These are phyloP conservation scores for Phaeodactylum tricornutum DNA, from an alignment of 108 stramenopile species.

Conservation along the genomic window DNA sequence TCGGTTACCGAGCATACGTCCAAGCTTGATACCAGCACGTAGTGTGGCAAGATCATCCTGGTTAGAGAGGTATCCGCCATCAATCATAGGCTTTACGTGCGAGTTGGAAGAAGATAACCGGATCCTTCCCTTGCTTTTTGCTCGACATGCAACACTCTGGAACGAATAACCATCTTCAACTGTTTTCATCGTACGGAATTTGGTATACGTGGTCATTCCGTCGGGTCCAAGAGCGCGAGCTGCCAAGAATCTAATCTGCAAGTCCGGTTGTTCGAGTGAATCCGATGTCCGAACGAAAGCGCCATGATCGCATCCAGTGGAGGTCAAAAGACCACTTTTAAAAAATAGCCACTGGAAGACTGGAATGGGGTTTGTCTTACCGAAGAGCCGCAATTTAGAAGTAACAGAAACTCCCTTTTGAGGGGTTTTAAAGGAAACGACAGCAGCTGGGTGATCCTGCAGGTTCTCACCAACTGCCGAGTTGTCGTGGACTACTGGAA, in stretches of 20 bases:
- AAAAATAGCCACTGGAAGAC: constrained; percentile 25
- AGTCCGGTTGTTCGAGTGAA: constrained; percentile 19
- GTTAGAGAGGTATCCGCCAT: constrained; percentile 22
- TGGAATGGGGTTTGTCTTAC: constrained; percentile 23
- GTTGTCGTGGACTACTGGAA: constrained; percentile 17
- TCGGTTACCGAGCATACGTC: constrained; percentile 16
- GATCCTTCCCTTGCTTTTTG: constrained; percentile 18
- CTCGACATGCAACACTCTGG: constrained; percentile 23
- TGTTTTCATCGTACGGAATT: constrained; percentile 8
- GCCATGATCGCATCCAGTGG: constrained; percentile 36
- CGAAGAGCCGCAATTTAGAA: constrained; percentile 27
- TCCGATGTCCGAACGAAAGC: constrained; percentile 31
- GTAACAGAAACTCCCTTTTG: constrained; percentile 31
- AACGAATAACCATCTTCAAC: constrained; percentile 24
- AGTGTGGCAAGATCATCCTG: constrained; percentile 18
- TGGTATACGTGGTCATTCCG: constrained; percentile 29
- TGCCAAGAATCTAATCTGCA: constrained; percentile 38
- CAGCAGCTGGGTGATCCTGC: constrained; percentile 20
- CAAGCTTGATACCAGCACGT: constrained; percentile 30
- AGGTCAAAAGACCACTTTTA: constrained; percentile 26
- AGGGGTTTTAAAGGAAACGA: constrained; percentile 19
- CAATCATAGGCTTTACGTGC: constrained; percentile 19
- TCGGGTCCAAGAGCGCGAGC: constrained; percentile 24
- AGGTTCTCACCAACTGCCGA: constrained; percentile 32
- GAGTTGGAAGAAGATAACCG: constrained; percentile 20